Evolutionary conservation across 371 early-diverging fungal species (phyloP), one percentile per base, ranked within the genome.

Genomic region (Nematocida sp.): DNA sequence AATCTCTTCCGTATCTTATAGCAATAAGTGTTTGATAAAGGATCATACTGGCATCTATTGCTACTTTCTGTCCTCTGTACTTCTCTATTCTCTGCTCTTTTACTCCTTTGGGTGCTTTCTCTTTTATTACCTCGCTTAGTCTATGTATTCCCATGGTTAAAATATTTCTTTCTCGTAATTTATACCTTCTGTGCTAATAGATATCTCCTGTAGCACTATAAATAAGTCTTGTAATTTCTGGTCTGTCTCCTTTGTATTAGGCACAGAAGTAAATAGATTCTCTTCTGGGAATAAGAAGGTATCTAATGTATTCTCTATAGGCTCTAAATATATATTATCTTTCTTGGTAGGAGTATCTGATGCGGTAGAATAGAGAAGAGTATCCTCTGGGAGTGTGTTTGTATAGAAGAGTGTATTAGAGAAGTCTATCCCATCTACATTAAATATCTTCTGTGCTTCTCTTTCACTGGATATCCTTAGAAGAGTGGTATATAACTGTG

Each of bases 11-110:
- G 45, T 70, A 60, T 51, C 98, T 86, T 35, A 99, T 95, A 3
- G 98, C 97, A 75, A 99, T 91, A 83, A 99, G 88, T 84, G 96
- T 96, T 86, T 99, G 99, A 82, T 99, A 99, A 52, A 97, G 89
- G 64, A 88, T 89, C 90, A 93, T 95, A 49, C 92, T 93, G 11
- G 93, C 96, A 81, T 98, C 98, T 66, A 95, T 91, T 25, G 95
- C 97, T 7, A 99, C 89, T 80, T 92, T 96, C 65, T 94, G 89
- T 0, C 94, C 92, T 81, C 92, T 89, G 74, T 89, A 94, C 78
- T 88, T 89, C 66, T 86, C 87, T 78, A 96, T 89, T 63, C 91
- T 88, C 57, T 89, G 86, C 35, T 86, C 86, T 74, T 86, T 89
- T 62, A 91, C 87, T 3, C 93, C 92, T 27, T 78, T 79, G 17